phyloP scores from a whole-genome alignment of 192 early-diverging fungal species.

The Linnemannia elongata region DNA sequence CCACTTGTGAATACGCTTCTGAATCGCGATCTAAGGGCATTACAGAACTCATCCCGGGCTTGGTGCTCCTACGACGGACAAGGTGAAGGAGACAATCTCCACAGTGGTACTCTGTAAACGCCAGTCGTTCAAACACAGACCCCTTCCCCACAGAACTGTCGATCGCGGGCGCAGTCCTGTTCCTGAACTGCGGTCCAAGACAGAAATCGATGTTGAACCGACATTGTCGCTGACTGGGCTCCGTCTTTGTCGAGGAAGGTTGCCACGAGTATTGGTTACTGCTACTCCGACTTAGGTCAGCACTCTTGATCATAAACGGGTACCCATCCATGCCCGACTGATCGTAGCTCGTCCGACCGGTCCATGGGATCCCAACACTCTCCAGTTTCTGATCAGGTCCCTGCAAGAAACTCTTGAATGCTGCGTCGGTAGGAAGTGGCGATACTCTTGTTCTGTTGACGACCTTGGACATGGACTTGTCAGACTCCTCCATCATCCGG shows the following conservation, averaged over 20 bases:
- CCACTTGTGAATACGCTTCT: constrained; percentile 8
- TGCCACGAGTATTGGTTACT: background rate
- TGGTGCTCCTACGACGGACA: background rate
- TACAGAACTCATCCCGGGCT: background rate
- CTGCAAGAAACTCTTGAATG: constrained; percentile 12
- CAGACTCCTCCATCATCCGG: constrained; percentile 12
- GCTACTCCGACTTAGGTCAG: background rate
- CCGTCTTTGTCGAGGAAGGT: background rate
- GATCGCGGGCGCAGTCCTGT: background rate
- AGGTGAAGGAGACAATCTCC: constrained; percentile 55
- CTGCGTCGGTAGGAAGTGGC: background rate
- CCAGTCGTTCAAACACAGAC: constrained; percentile 40
- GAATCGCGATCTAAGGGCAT: constrained; percentile 24
- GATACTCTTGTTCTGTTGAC: background rate
- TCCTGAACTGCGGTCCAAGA: constrained; percentile 44
- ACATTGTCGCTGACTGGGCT: constrained; percentile 17
- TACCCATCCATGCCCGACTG: constrained; percentile 47
- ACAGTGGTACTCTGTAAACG: constrained; percentile 51
- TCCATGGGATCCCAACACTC: background rate
- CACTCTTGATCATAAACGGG: constrained; percentile 22
- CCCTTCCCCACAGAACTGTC: constrained; percentile 8
- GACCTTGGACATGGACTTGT: background rate
- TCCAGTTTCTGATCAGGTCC: background rate
- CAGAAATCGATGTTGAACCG: constrained; percentile 37
- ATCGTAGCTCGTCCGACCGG: constrained; percentile 12